Percentiles rank a stretch among this genome's conserved stretches.
Evolutionary conservation across 805 yeast genomes (phyloP).

Genomic region (Kuraishia cidri): DNA sequence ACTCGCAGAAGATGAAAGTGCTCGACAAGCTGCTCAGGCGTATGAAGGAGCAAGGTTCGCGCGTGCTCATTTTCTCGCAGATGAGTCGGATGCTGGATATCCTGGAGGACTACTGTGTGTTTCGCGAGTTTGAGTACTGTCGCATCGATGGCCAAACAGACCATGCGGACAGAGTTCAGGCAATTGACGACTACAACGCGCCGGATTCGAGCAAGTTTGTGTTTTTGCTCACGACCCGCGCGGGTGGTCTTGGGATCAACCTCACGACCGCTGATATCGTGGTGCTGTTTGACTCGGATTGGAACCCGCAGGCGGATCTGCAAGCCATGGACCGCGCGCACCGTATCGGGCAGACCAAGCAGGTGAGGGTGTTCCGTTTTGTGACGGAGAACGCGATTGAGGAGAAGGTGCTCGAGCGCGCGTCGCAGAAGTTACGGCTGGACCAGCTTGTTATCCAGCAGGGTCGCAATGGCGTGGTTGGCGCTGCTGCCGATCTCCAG

Average conservation of each 20-base stretch:
- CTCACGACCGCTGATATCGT: conserved; percentile 77
- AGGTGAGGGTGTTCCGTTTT: conserved; percentile 85
- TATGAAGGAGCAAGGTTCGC: conserved; percentile 61
- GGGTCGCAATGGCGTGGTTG: conserved; percentile 41
- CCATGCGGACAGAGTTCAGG: conserved; percentile 64
- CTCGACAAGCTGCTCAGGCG: conserved; percentile 64
- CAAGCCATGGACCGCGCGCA: conserved; percentile 91
- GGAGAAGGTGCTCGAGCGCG: conserved; percentile 91
- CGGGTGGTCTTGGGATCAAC: conserved; percentile 86
- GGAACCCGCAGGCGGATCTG: conserved; percentile 87
- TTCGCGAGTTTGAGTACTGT: conserved; percentile 63
- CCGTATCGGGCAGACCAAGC: conserved; percentile 85
- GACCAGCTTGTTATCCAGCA: conserved; percentile 96
- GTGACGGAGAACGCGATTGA: conserved; percentile 95
- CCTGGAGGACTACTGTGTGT: conserved; percentile 68
- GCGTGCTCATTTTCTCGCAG: conserved; percentile 74
- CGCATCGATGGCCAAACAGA: conserved; percentile 82
- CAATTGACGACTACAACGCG: conserved; percentile 81
- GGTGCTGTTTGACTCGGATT: conserved; percentile 68
- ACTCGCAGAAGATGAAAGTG: conserved; percentile 64
- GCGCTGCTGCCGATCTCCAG: conserved; percentile 19
- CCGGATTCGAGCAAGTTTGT: conserved; percentile 71
- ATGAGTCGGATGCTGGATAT: conserved; percentile 80
- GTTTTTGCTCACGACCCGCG: conserved; percentile 75
- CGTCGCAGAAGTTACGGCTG: conserved; percentile 85